Evolutionary conservation across 352 stramenopile species (phyloP).

Genomic region (Phytophthora cryptogea): DNA sequence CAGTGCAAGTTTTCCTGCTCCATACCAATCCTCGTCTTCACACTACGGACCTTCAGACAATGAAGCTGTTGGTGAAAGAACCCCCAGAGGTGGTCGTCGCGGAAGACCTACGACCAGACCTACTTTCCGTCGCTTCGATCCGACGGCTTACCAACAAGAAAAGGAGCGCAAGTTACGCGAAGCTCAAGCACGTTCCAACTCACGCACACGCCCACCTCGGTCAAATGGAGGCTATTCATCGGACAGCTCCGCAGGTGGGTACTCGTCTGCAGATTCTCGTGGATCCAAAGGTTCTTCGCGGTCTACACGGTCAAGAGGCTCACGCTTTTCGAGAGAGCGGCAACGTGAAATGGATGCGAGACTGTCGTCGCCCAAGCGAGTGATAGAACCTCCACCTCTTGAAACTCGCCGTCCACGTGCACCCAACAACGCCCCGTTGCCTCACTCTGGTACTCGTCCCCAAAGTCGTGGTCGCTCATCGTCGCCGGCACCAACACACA

Average conservation of each 20-base stretch:
- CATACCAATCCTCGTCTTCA: conserved; percentile 27
- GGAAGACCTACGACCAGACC: conserved; percentile 18
- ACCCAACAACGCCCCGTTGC: conserved; percentile 32
- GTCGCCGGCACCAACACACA: conserved; percentile 28
- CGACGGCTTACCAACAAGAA: conserved; percentile 82
- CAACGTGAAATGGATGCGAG: conserved; percentile 63
- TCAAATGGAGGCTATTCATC: conserved; percentile 59
- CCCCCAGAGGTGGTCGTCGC: conserved; percentile 13
- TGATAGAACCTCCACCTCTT: conserved; percentile 23
- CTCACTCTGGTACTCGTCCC: conserved; percentile 22
- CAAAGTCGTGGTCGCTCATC: conserved; percentile 35
- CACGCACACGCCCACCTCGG: conserved; percentile 21
- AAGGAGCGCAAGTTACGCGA: conserved; percentile 59
- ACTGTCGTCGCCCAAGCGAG: conserved; percentile 58
- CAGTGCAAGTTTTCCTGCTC: conserved; percentile 17
- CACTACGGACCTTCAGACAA: conserved; percentile 42
- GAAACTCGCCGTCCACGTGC: conserved; percentile 15
- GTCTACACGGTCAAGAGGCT: conserved; percentile 45
- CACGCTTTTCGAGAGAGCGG: conserved; percentile 44
- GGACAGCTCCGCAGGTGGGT: conserved; percentile 64
- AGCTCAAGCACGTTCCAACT: conserved; percentile 41
- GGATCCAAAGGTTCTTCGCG: conserved; percentile 52
- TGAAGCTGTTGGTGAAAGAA: conserved; percentile 23
- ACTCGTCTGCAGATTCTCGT: conserved; percentile 66
- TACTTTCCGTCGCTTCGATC: conserved; percentile 74